Conservation (phyloP, 148 eudicot genomes). For the Rhododendron williamsianum region DNA sequence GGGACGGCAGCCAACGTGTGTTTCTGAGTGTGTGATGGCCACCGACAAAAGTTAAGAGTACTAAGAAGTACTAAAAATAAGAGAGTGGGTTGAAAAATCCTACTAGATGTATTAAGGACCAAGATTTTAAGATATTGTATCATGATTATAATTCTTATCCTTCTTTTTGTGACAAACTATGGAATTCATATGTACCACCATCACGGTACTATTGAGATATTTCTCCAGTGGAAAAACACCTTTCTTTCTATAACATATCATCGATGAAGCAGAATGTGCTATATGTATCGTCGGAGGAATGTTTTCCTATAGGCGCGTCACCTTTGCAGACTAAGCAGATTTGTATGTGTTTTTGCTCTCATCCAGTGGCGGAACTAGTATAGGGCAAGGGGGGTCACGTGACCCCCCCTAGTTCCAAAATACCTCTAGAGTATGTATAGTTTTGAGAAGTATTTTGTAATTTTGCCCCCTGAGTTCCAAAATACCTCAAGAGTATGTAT, state of each 20-base stretch:
- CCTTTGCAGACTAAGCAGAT: background rate
- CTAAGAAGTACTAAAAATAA: background rate
- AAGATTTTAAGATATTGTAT: background rate
- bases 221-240: background rate
- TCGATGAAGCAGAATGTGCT: background rate
- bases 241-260: background rate
- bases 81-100: background rate
- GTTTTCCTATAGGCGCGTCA: background rate
- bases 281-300: background rate
- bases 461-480: too few relatives aligned
- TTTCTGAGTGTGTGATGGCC: conserved; percentile 18
- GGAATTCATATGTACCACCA: background rate
- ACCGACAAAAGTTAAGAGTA: background rate
- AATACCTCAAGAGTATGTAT: too few relatives aligned
- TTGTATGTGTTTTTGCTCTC: background rate
- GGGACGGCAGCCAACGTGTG: conserved; percentile 26
- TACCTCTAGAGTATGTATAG: too few relatives aligned
- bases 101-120: background rate
- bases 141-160: background rate
- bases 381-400: too few relatives aligned
- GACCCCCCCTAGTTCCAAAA: too few relatives aligned
- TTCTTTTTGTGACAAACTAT: background rate
- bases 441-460: too few relatives aligned
- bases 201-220: background rate
- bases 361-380: too few relatives aligned